phyloP scores from a whole-genome alignment of 2,329 filamentous ascomycete genomes.

The Neocatenulostroma microsporum region DNA sequence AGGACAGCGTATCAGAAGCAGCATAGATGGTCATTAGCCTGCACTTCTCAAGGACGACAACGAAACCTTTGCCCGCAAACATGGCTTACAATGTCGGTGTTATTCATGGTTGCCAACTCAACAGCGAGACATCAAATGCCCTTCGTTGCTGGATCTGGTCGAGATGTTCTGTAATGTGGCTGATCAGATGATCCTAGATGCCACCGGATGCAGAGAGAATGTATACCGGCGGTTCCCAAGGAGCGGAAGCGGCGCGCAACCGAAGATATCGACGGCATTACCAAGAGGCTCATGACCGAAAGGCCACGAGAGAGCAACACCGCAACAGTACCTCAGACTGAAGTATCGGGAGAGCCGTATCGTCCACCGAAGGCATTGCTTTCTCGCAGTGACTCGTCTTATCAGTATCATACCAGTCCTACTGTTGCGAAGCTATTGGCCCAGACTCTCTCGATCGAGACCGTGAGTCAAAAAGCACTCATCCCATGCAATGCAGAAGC shows the following conservation, averaged over 20 bases:
- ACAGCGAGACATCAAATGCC: too few species aligned
- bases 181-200: conserved; percentile 18
- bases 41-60: too few species aligned
- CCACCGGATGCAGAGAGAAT: conserved; percentile 21
- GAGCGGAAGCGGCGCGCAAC: conserved; percentile 20
- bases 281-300: not conserved
- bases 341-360: not conserved
- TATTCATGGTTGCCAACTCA: too few species aligned
- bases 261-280: conserved; percentile 2
- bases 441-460: conserved; percentile 7
- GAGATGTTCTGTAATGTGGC: conserved; percentile 3
- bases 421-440: conserved; percentile 9
- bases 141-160: too few species aligned
- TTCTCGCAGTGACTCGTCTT: conserved; percentile 4
- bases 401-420: too few species aligned
- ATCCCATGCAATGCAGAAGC: conserved; percentile 1
- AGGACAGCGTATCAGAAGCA: not conserved
- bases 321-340: too few species aligned
- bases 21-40: not conserved
- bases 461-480: conserved; percentile 11
- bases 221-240: conserved; percentile 20
- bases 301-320: not conserved
- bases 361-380: not conserved
- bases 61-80: too few species aligned
- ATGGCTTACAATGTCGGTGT: too few species aligned